Percentiles rank a stretch among this genome's conserved stretches.
Conservation (phyloP, 805 yeast species). For the Yamadazyma takamatsuzukensis region DNA sequence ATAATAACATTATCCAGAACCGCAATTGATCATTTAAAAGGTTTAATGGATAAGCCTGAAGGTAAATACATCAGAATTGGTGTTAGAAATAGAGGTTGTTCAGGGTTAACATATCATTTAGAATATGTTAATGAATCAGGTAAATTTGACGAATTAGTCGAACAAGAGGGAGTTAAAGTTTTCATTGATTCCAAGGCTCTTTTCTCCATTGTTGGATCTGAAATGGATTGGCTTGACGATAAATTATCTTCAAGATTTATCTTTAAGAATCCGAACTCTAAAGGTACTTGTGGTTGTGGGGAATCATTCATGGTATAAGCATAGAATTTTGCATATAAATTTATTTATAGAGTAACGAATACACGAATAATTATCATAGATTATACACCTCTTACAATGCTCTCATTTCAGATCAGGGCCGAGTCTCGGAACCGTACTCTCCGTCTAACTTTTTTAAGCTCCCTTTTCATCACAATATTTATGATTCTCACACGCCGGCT, state of each 20-base stretch:
- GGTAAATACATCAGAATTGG: constrained; percentile 91
- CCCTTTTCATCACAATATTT: too few relatives aligned
- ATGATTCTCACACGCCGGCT: too few relatives aligned
- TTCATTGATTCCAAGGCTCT: constrained; percentile 94
- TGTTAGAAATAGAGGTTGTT: constrained; percentile 95
- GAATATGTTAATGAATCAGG: constrained; percentile 89
- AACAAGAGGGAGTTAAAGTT: constrained; percentile 90
- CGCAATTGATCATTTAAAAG: constrained; percentile 70
- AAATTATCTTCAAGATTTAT: constrained; percentile 85
- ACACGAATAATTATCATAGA: too few relatives aligned
- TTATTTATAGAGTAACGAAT: too few relatives aligned
- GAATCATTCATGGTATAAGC: constrained; percentile 91
- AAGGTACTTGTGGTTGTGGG: constrained; percentile 98
- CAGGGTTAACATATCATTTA: constrained; percentile 87
- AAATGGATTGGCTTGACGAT: constrained; percentile 98
- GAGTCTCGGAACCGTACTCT: too few relatives aligned
- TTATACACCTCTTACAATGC: too few relatives aligned
- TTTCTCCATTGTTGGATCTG: constrained; percentile 92
- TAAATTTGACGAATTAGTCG: constrained; percentile 91
- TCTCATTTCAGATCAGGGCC: too few relatives aligned
- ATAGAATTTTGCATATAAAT: too few relatives aligned
- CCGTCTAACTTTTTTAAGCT: too few relatives aligned
- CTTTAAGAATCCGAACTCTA: constrained; percentile 92
- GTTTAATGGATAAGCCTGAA: constrained; percentile 70
- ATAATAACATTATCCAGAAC: constrained; percentile 74